phyloP scores from a whole-genome alignment of 805 yeast genomes.

The Pichia scutulata region DNA sequence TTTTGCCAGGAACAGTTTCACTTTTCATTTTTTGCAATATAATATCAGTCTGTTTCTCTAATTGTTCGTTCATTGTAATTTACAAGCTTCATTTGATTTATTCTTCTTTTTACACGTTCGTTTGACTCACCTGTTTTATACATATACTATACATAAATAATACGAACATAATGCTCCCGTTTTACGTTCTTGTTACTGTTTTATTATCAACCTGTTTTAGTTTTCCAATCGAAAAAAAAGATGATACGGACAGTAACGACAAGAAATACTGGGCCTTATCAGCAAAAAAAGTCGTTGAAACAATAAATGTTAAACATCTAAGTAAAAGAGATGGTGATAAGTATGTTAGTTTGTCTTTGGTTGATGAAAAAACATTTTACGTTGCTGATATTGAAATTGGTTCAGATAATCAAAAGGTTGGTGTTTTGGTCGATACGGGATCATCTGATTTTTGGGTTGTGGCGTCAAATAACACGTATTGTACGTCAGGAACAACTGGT shows the following conservation, averaged over 20 bases:
- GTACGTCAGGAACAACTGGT: slow-evolving; percentile 20
- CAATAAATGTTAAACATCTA: slow-evolving; percentile 9
- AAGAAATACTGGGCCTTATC: slow-evolving; percentile 16
- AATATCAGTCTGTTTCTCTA: neutral
- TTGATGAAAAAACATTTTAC: slow-evolving; percentile 37
- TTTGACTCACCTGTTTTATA: too few relatives aligned
- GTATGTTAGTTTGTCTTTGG: slow-evolving; percentile 26
- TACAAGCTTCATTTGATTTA: neutral
- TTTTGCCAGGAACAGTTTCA: too few relatives aligned
- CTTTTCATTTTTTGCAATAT: neutral
- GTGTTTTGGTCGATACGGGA: slow-evolving; percentile 63
- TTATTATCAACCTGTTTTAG: neutral
- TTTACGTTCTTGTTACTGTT: neutral
- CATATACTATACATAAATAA: neutral
- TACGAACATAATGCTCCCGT: neutral
- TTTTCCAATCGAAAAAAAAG: neutral
- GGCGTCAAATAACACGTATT: slow-evolving; percentile 40
- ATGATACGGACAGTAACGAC: neutral
- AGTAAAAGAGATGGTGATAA: slow-evolving; percentile 22
- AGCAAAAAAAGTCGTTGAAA: slow-evolving; percentile 12
- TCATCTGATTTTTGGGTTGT: slow-evolving; percentile 68
- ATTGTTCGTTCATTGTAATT: neutral
- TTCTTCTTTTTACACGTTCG: neutral
- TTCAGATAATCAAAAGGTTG: slow-evolving; percentile 45
- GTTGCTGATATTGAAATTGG: slow-evolving; percentile 45